Percentiles rank a stretch among this genome's conserved stretches.
Conservation (phyloP, 2,329 filamentous ascomycete genomes). For the Penicillium sp. region DNA sequence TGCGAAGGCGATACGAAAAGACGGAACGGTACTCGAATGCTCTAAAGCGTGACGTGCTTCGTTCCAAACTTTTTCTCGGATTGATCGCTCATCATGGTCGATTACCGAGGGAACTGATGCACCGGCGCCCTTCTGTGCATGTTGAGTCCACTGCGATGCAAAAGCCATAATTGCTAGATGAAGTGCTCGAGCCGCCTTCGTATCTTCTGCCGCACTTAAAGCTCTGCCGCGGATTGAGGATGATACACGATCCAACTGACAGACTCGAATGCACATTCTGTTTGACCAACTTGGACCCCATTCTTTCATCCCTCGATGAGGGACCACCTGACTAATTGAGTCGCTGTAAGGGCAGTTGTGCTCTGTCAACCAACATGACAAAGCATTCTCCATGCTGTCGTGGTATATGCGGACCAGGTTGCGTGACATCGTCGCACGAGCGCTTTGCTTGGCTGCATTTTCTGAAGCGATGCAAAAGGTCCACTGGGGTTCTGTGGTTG, state of each 20-base stretch:
- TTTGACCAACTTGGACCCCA: constrained; percentile 36
- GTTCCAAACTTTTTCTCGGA: constrained; percentile 38
- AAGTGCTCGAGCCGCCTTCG: constrained; percentile 33
- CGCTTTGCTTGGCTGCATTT: constrained; percentile 28
- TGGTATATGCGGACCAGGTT: constrained; percentile 39
- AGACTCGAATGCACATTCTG: constrained; percentile 39
- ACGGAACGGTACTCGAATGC: constrained; percentile 35
- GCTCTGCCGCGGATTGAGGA: constrained; percentile 31
- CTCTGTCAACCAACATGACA: constrained; percentile 40
- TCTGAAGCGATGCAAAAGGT: constrained; percentile 12
- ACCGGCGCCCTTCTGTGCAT: constrained; percentile 12
- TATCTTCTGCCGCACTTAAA: constrained; percentile 33
- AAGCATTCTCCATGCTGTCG: constrained; percentile 38
- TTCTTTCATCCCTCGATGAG: constrained; percentile 19
- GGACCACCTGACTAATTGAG: constrained; percentile 12
- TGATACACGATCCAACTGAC: constrained; percentile 35
- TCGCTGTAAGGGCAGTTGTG: constrained; percentile 38
- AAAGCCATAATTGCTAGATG: constrained; percentile 40
- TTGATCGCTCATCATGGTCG: constrained; percentile 29
- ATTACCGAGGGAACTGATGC: constrained; percentile 4
- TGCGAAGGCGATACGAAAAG: constrained; percentile 39
- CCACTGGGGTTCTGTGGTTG: not conserved
- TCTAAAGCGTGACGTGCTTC: constrained; percentile 36
- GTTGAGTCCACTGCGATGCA: constrained; percentile 36
- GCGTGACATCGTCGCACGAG: constrained; percentile 32